Conservation (phyloP, 306 rosid genomes). For the Gynostemma pentaphyllum region DNA sequence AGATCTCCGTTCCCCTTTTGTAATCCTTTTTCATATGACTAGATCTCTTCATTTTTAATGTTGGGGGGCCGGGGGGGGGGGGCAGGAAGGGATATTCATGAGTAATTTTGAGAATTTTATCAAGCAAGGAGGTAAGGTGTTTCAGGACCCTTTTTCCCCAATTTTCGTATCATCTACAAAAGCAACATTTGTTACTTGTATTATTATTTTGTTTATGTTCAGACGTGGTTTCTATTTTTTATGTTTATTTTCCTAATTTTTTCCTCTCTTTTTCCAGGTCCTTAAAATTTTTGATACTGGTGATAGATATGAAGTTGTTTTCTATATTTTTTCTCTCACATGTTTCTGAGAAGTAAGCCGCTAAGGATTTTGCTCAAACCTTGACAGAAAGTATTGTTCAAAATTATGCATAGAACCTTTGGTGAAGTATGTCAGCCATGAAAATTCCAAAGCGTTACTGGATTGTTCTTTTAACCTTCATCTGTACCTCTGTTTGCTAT, state of each 20-base stretch:
- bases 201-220: not conserved
- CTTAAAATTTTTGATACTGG: not conserved
- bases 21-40: too few species aligned
- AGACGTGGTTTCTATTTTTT: not conserved
- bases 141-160: not conserved
- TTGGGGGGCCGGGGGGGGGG: too few species aligned
- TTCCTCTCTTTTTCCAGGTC: not conserved
- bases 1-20: too few species aligned
- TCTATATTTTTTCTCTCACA: not conserved
- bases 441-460: slow-evolving; percentile 61
- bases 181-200: not conserved
- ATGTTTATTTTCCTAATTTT: not conserved
- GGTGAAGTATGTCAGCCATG: slow-evolving; percentile 25
- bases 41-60: too few species aligned
- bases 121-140: too few species aligned
- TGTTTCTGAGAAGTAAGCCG: slow-evolving; percentile 1
- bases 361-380: not conserved
- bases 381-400: not conserved
- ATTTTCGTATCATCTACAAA: not conserved
- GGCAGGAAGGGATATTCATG: too few species aligned
- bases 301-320: not conserved
- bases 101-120: too few species aligned
- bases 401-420: not conserved
- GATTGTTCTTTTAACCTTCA: slow-evolving; percentile 73
- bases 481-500: slow-evolving; percentile 87